Base-by-base conservation (phyloP, 225 moss, liverwort and hornwort species). In the Pseudisothecium myosuroides region DNA sequence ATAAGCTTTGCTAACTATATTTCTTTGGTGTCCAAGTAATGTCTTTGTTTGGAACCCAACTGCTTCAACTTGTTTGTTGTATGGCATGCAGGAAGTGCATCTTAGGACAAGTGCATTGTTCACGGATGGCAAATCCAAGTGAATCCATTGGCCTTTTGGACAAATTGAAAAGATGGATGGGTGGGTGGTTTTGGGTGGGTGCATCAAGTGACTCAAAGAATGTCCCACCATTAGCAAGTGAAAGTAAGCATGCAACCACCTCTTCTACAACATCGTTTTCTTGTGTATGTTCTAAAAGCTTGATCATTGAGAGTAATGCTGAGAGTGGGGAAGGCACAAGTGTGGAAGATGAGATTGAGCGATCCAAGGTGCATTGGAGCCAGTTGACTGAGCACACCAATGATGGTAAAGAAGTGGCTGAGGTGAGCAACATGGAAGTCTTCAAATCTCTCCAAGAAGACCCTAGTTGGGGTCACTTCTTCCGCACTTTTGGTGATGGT, bases 261-360 rank as follows among this genome's bases (percentile, higher is more conserved):
- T n/a, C 22, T 11, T 68, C 6, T 22, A 1, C 1, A n/a, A n/a
- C n/a, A n/a, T n/a, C n/a, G 0, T 21, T 68, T 22, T 68, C 6
- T 12, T 21, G 11, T 68, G 2, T 4, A 5, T 0, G 1, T 7
- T n/a, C 7, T 2, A 4, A 22, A 7, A n/a, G n/a, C 6, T n/a
- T 68, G 68, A n/a, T 68, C 68, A 68, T n/a, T 2, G 6, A 67
- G 11, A 67, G 12, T 12, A 23, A n/a, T 12, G 12, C 1, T 12
- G 7, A 68, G 13, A 23, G 63, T 14, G 5, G 15, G 1, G 17
- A 34, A 9, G 34, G 34, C 5, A 34, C 0, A 1, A 64, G 17
- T 64, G 64, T 64, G 7, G 34, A 64, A 34, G 34, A 64, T 64
- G 17, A 34, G 9, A 64, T 64, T 17, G 64, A 34, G 17, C 1